Evolutionary conservation across 768 basidiomycete genomes (phyloP), one percentile per base, ranked within the genome.

Genomic region (Paxillus involutus): DNA sequence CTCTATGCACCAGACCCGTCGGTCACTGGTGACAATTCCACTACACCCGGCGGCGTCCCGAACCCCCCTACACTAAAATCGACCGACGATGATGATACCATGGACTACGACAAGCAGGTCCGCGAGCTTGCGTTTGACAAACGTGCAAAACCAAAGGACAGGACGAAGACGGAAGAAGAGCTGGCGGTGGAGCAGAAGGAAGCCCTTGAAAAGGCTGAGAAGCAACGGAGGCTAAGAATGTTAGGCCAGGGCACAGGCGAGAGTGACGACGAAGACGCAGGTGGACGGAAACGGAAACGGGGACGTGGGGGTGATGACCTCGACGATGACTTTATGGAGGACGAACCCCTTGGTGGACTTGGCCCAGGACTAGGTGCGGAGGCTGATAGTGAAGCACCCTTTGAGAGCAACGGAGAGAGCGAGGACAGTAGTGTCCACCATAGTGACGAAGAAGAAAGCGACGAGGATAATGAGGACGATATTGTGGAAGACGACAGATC

Each of bases 81-180:
- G 0, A 14, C 49, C 9, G 14, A 49, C 16, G 53, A 57, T 0
- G 62, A 69, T 6, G 67, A 76, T 11, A 61, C 73, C 10, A 79
- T 83, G 51, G 86, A 94, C 61, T 99, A 98, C 63, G 96, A 99
- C 71, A 86, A 88, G 62, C 87, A 85, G 58, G 95, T 99, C 9
- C 86, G 91, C 16, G 91, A 94, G 60, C 83, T 98, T 37, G 94
- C 89, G 0, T 96, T 95, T 63, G 97, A 98, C 54, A 85, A 90
- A 61, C 83, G 97, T 1, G 90, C 97, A 3, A 91, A 94, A 58
- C 90, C 97, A 1, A 97, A 93, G 66, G 91, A 99, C 68, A 75
- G 97, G 51, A 94, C 92, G 29, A 98, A 97, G 75, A 98, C 95
- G 0, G 96, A 97, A 63, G 94, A 98, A 63, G 97, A 99, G 64